A percentile compares a stretch with the other conserved stretches of the same genome.
These are phyloP conservation scores for Neovahlkampfia damariscottae DNA, from an alignment of 78 protist species.

Conservation along the genomic window DNA sequence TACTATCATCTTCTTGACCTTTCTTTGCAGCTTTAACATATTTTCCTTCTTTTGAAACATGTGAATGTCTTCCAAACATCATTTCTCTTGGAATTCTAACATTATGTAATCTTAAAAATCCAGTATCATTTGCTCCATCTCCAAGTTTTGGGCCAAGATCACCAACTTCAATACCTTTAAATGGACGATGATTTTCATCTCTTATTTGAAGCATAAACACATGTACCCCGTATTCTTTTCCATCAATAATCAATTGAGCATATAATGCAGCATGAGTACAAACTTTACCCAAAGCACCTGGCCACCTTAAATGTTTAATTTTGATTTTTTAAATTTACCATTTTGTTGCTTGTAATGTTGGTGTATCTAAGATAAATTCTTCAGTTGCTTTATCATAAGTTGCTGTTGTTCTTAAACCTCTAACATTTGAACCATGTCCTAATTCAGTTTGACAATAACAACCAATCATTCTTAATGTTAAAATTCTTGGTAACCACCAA, in stretches of 20 bases:
- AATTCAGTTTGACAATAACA: slow-evolving; percentile 47
- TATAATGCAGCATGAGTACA: slow-evolving; percentile 53
- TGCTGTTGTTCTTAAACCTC: slow-evolving; percentile 73
- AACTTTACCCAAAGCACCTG: slow-evolving; percentile 46
- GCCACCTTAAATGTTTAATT: too few species aligned
- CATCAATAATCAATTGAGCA: slow-evolving; percentile 32
- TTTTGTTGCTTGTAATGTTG: slow-evolving; percentile 56
- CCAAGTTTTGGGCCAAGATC: slow-evolving; percentile 39
- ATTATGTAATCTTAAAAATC: neutral
- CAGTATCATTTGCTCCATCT: slow-evolving; percentile 24
- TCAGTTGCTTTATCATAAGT: slow-evolving; percentile 40
- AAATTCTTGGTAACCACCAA: slow-evolving; percentile 23
- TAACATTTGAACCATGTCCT: slow-evolving; percentile 64
- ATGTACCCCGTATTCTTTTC: slow-evolving; percentile 17
- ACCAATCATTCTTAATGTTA: slow-evolving; percentile 15
- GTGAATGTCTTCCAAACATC: neutral
- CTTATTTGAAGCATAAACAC: slow-evolving; percentile 27
- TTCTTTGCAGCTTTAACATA: too few species aligned
- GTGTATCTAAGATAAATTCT: slow-evolving; percentile 57
- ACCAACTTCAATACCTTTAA: slow-evolving; percentile 28
- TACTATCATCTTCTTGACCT: slow-evolving; percentile 41
- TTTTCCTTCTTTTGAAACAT: slow-evolving; percentile 14
- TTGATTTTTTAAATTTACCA: too few species aligned
- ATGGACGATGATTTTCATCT: slow-evolving; percentile 21
- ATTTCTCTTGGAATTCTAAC: slow-evolving; percentile 24